Conservation (phyloP, 1,284 basidiomycete species). For the Boletus semigastroideus region DNA sequence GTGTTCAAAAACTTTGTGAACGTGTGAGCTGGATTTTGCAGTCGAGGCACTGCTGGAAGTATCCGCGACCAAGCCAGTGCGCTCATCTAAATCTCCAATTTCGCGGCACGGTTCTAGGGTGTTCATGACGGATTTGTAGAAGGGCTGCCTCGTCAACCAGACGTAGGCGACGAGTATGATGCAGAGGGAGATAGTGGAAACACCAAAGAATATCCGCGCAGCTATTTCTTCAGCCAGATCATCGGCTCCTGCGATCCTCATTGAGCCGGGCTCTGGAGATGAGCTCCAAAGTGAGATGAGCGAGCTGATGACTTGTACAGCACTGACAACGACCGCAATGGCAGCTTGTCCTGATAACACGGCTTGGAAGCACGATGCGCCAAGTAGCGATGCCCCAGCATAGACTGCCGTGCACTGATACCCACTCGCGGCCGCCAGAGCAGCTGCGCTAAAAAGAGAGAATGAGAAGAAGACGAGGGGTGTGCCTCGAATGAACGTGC, state of each 20-base stretch:
- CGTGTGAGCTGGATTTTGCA: slow-evolving; percentile 38
- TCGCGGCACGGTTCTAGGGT: slow-evolving; percentile 38
- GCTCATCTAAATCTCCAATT: slow-evolving; percentile 30
- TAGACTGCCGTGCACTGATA: slow-evolving; percentile 71
- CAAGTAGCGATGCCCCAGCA: slow-evolving; percentile 72
- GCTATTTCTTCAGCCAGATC: slow-evolving; percentile 57
- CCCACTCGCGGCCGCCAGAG: slow-evolving; percentile 56
- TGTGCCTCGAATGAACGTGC: slow-evolving; percentile 56
- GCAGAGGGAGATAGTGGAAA: slow-evolving; percentile 66
- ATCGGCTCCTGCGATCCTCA: slow-evolving; percentile 19
- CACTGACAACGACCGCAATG: slow-evolving; percentile 70
- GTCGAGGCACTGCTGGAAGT: slow-evolving; percentile 23
- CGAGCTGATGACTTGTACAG: slow-evolving; percentile 68
- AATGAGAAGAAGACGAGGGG: slow-evolving; percentile 62
- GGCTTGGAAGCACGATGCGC: slow-evolving; percentile 63
- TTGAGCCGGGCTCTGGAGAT: slow-evolving; percentile 25
- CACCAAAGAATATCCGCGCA: slow-evolving; percentile 69
- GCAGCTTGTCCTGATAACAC: slow-evolving; percentile 78
- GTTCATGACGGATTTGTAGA: slow-evolving; percentile 53
- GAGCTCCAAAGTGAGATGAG: slow-evolving; percentile 50
- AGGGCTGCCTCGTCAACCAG: slow-evolving; percentile 57
- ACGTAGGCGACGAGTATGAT: slow-evolving; percentile 49
- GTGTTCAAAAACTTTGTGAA: slow-evolving; percentile 56
- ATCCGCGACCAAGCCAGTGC: slow-evolving; percentile 35
- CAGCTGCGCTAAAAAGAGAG: slow-evolving; percentile 55